Conservation (phyloP, 176 grass and related monocot genomes). For the Guadua angustifolia region DNA sequence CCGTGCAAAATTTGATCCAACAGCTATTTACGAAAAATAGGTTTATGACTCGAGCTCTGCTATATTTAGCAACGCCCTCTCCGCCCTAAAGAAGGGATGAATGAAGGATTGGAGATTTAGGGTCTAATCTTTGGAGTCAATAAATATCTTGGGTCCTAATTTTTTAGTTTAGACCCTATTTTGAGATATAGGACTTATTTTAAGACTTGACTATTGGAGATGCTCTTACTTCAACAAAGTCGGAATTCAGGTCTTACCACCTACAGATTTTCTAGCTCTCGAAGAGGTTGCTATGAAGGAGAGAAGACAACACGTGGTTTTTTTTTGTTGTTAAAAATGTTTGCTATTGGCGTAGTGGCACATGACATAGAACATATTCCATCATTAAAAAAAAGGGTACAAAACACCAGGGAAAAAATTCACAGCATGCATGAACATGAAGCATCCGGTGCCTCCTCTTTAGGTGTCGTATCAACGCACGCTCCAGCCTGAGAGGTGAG, state of each 20-base stretch:
- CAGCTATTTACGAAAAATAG: too few species aligned
- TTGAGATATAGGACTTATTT: too few species aligned
- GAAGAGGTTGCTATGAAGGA: background rate
- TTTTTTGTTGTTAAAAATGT: background rate
- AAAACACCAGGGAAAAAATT: background rate
- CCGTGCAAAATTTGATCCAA: too few species aligned
- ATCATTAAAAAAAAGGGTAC: background rate
- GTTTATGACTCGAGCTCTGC: too few species aligned
- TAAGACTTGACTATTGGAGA: too few species aligned
- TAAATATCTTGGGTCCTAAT: too few species aligned
- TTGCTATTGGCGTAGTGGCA: background rate
- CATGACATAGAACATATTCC: background rate
- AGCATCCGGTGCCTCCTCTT: background rate
- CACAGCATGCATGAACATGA: background rate
- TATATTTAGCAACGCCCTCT: too few species aligned
- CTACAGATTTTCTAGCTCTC: background rate
- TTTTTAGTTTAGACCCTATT: too few species aligned
- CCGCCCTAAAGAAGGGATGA: too few species aligned
- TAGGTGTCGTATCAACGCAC: background rate
- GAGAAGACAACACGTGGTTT: background rate
- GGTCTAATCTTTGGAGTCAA: too few species aligned
- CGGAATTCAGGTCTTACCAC: background rate
- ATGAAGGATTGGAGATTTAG: too few species aligned
- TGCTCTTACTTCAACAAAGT: background rate
- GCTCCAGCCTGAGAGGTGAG: background rate